Conservation (phyloP, 1,284 basidiomycete genomes). For the Boletus calvinii region DNA sequence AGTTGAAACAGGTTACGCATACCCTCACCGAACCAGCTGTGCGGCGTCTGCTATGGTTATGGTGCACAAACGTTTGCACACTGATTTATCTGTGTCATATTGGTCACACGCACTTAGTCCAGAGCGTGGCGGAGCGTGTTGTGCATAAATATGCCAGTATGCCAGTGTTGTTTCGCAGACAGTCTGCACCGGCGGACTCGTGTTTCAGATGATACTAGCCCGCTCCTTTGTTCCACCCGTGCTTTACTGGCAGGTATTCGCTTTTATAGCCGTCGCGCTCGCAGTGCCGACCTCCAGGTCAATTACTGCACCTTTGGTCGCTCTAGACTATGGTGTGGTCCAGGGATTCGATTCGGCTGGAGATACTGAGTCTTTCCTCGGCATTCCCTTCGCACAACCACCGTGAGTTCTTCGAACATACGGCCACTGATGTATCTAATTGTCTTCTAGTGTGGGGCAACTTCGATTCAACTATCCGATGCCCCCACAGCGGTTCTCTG, state of each 20-base stretch:
- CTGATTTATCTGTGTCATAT: no score
- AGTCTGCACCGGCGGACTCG: neutral
- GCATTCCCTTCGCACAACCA: constrained; percentile 23
- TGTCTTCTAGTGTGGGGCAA: constrained; percentile 8
- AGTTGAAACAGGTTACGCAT: no score
- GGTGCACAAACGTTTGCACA: no score
- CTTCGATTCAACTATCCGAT: constrained; percentile 21
- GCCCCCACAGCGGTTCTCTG: neutral
- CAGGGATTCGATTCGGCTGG: constrained; percentile 20
- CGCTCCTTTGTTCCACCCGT: neutral
- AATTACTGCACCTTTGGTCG: constrained; percentile 4
- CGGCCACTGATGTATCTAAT: neutral
- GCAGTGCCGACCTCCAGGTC: neutral
- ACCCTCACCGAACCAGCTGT: no score
- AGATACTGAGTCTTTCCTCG: constrained; percentile 21
- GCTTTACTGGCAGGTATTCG: neutral
- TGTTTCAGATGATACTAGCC: neutral
- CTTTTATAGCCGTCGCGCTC: neutral
- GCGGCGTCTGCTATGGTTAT: no score
- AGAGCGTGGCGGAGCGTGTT: no score
- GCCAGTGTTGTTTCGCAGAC: no score
- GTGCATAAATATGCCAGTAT: neutral
- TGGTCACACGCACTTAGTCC: no score
- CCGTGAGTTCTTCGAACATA: constrained; percentile 7
- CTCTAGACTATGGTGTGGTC: constrained; percentile 22